Percentiles rank a stretch among this genome's conserved stretches.
Evolutionary conservation across 768 basidiomycete species (phyloP).

Genomic region (Termitomyces sp.): DNA sequence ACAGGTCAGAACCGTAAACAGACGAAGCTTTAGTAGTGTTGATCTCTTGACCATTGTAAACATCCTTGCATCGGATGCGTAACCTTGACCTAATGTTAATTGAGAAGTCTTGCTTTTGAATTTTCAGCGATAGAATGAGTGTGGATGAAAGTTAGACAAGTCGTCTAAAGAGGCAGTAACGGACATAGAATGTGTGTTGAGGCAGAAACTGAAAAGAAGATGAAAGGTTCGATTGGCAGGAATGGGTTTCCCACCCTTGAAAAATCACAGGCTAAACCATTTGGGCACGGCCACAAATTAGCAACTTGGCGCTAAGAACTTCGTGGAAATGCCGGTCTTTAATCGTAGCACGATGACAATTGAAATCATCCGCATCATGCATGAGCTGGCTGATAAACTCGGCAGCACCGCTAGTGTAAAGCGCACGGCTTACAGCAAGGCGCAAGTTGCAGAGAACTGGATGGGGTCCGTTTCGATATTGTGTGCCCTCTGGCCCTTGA

Average conservation of each 20-base stretch:
- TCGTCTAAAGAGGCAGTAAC: neutral
- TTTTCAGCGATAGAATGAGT: neutral
- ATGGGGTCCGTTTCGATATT: conserved; percentile 13
- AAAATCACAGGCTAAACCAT: conserved; percentile 3
- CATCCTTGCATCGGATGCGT: too few relatives aligned
- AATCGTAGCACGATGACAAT: neutral
- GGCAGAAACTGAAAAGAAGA: neutral
- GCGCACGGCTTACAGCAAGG: conserved; percentile 19
- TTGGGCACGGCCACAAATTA: conserved; percentile 13
- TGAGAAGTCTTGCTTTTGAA: neutral
- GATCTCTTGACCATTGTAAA: neutral
- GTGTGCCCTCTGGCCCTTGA: conserved; percentile 11
- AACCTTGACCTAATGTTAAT: neutral
- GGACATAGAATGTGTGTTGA: neutral
- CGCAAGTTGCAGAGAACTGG: conserved; percentile 19
- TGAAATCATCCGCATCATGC: conserved; percentile 7
- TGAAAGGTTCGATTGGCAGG: neutral
- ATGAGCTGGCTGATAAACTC: conserved; percentile 10
- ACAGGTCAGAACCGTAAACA: too few relatives aligned
- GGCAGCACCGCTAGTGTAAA: conserved; percentile 10
- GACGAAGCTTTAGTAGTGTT: neutral
- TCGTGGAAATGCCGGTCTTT: conserved; percentile 8
- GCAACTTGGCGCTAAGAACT: conserved; percentile 13
- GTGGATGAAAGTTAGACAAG: neutral
- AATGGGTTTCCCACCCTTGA: neutral